Base-by-base conservation (phyloP, 768 basidiomycete species). In the Tricholomella constricta region DNA sequence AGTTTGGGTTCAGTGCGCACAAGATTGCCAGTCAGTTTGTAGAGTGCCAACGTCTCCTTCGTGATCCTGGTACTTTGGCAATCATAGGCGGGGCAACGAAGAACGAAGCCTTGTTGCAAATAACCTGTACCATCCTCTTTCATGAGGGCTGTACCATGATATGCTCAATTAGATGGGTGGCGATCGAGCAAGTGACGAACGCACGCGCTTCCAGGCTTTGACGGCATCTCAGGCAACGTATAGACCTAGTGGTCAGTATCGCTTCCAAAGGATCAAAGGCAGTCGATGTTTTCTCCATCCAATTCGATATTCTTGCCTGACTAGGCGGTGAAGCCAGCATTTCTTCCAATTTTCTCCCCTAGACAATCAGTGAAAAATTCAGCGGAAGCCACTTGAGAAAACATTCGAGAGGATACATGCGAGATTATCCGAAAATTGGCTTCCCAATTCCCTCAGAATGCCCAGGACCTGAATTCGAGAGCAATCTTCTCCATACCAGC, bases 401-500 rank as follows among this genome's bases (percentile, higher is more conserved):
- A 2, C 14, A 34, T 6, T 27, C 5, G n/a, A 22, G 27, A 40
- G 2, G 22, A 22, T 11, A 40, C 56, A 10, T 36, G 53, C 56
- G 9, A 57, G 38, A 22, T 34, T 32, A 4, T 36, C 22, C 12
- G 48, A 45, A 15, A 57, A 42, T 9, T 45, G 23, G n/a, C 8
- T 35, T 12, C 46, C 45, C 15, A 54, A 22, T 23, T 45, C 22
- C 5, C 35, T 29, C 12, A 60, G 22, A 12, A n/a, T 6, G n/a
- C 20, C 9, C 2, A 60, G 20, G 4, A 11, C n/a, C 10, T 52
- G 52, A 4, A 56, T 6, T 26, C 55, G 52, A 32, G 9, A 14
- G 34, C 48, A 38, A 27, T 56, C 59, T 36, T 60, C 58, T 12
- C 43, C 48, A 25, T 60, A 60, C 52, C 52, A 56, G 3, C 58